Conservation (phyloP, 202 grass and related monocot species). For the Cymbopogon flexuosus region DNA sequence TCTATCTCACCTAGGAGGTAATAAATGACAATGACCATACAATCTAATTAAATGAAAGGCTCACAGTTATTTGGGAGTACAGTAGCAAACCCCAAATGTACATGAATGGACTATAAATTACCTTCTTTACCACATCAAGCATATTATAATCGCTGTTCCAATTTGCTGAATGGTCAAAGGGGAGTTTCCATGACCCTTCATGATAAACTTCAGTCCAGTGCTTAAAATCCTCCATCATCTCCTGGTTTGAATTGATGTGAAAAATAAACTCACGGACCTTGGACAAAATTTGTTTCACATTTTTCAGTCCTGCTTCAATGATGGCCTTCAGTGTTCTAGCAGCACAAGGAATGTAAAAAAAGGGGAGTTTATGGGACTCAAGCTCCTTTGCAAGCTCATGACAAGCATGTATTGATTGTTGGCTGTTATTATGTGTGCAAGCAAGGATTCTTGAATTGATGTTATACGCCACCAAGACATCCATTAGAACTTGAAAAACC, state of each 20-base stretch:
- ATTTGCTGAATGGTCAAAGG: conserved; percentile 64
- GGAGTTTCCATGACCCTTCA: conserved; percentile 80
- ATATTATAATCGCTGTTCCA: conserved; percentile 76
- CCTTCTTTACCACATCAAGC: conserved; percentile 87
- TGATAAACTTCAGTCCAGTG: conserved; percentile 68
- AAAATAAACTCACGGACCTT: conserved; percentile 84
- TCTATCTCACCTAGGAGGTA: not conserved
- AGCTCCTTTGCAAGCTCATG: conserved; percentile 54
- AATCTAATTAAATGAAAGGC: not conserved
- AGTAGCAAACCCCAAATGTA: conserved; percentile 10
- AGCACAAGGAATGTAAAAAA: conserved; percentile 89
- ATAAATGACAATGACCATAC: not conserved
- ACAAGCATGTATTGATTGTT: conserved; percentile 58
- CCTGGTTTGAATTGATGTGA: conserved; percentile 51
- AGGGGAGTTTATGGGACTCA: conserved; percentile 52
- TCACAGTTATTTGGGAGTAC: not conserved
- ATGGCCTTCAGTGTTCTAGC: conserved; percentile 61
- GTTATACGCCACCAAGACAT: conserved; percentile 56
- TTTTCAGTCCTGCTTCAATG: conserved; percentile 64
- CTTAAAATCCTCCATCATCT: conserved; percentile 76
- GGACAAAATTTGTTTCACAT: conserved; percentile 56
- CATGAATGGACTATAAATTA: conserved; percentile 22
- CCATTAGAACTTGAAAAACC: conserved; percentile 54
- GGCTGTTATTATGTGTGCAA: conserved; percentile 79
- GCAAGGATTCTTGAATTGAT: conserved; percentile 68